Percentiles rank a stretch among this genome's conserved stretches.
These are phyloP conservation scores for Coniochaeta hoffmannii DNA, from an alignment of 2,329 filamentous ascomycete genomes.

Conservation along the genomic window DNA sequence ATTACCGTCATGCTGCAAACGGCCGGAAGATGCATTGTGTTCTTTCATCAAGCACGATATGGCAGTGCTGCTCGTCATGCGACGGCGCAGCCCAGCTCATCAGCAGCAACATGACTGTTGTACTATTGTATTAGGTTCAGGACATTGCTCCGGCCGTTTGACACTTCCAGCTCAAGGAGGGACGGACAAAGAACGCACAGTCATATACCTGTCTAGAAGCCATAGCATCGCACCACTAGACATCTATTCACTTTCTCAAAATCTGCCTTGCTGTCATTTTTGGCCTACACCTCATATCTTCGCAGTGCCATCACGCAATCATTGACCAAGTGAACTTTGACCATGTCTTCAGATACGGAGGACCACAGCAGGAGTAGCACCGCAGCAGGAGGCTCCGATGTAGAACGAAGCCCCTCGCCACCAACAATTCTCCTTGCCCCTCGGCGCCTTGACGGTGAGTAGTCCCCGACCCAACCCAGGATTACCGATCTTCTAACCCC, in stretches of 20 bases:
- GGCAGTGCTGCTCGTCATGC: neutral
- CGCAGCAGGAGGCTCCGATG: neutral
- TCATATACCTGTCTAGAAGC: neutral
- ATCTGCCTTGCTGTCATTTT: neutral
- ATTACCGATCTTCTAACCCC: neutral
- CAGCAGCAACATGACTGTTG: neutral
- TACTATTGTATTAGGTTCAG: neutral
- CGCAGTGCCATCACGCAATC: neutral
- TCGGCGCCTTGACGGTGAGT: neutral
- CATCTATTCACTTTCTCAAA: neutral
- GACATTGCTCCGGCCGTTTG: neutral
- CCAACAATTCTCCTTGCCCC: neutral
- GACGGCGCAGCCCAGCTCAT: neutral
- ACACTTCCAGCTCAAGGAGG: neutral
- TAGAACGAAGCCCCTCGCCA: neutral
- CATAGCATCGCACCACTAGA: neutral
- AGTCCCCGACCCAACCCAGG: neutral
- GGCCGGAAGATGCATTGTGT: neutral
- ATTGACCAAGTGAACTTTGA: neutral
- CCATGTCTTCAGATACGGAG: neutral
- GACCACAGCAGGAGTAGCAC: neutral
- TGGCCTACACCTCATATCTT: neutral
- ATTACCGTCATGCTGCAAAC: neutral
- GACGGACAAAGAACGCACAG: neutral
- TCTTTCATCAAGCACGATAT: neutral